Conservation (phyloP, 441 rosid species). For the Mallotus japonicus region DNA sequence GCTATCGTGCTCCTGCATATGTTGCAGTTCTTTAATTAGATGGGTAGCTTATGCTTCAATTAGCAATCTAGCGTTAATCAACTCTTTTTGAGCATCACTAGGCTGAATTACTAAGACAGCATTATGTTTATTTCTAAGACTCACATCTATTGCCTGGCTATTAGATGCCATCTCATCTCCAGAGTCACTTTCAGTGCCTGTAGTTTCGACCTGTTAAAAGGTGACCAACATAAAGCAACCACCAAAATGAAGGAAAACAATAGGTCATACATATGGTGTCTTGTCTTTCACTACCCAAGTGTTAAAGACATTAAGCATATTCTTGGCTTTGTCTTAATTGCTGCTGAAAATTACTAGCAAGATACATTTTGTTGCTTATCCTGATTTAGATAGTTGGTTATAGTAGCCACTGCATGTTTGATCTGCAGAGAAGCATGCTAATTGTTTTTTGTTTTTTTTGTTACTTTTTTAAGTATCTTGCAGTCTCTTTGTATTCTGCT, state of each 20-base stretch:
- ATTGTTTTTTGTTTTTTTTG: no score
- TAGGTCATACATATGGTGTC: background rate
- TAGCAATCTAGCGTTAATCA: constrained; percentile 37
- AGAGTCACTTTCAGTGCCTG: constrained; percentile 42
- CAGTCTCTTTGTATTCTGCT: no score
- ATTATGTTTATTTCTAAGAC: constrained; percentile 34
- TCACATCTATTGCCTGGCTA: constrained; percentile 33
- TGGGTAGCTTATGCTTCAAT: constrained; percentile 41
- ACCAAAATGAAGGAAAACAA: constrained; percentile 13
- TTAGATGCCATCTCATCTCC: constrained; percentile 43
- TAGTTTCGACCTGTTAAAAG: constrained; percentile 50
- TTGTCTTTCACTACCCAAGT: constrained; percentile 12
- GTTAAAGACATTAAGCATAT: background rate
- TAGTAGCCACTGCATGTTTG: no score
- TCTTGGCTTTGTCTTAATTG: no score
- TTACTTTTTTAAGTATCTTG: no score
- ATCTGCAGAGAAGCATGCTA: no score
- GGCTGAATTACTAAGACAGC: background rate
- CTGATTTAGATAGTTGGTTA: no score
- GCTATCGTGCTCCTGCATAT: constrained; percentile 47
- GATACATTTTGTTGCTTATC: no score
- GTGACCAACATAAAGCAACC: constrained; percentile 11
- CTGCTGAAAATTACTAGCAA: no score
- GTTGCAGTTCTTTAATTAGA: constrained; percentile 45
- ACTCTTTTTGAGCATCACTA: constrained; percentile 35